Evolutionary conservation across 768 basidiomycete species (phyloP).

Genomic region (Clitopilus hobsonii): DNA sequence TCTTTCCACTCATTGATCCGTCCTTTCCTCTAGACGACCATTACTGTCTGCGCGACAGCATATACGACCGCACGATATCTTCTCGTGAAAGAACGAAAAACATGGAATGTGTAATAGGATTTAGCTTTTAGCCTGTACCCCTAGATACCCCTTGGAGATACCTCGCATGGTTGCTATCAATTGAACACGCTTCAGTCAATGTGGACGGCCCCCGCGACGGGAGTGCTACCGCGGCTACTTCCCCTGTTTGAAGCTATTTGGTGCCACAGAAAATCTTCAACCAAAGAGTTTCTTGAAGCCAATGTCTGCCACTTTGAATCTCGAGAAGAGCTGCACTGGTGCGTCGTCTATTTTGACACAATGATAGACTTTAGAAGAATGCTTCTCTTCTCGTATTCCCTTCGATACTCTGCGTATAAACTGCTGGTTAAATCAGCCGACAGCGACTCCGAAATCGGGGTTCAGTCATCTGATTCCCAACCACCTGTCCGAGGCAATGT

Average conservation of each 20-base stretch:
- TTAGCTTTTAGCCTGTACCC: neutral
- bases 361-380: neutral
- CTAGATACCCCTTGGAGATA: neutral
- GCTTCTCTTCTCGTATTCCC: too few species aligned
- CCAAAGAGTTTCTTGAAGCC: too few species aligned
- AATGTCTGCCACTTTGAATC: too few species aligned
- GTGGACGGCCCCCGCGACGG: too few species aligned
- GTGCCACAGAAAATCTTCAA: too few species aligned
- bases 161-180: neutral
- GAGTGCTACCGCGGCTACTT: too few species aligned
- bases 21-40: neutral
- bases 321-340: too few species aligned
- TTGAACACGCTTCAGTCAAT: neutral
- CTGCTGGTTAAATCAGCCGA: too few species aligned
- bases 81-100: neutral
- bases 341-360: neutral
- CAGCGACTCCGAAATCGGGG: neutral
- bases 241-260: neutral
- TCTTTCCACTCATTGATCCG: too few species aligned
- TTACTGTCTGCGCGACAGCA: neutral
- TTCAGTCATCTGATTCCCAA: neutral
- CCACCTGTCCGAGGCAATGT: neutral
- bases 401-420: too few species aligned
- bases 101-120: neutral
- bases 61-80: neutral